phyloP scores from a whole-genome alignment of 2,329 filamentous ascomycete species.

The Talaromyces sp. region DNA sequence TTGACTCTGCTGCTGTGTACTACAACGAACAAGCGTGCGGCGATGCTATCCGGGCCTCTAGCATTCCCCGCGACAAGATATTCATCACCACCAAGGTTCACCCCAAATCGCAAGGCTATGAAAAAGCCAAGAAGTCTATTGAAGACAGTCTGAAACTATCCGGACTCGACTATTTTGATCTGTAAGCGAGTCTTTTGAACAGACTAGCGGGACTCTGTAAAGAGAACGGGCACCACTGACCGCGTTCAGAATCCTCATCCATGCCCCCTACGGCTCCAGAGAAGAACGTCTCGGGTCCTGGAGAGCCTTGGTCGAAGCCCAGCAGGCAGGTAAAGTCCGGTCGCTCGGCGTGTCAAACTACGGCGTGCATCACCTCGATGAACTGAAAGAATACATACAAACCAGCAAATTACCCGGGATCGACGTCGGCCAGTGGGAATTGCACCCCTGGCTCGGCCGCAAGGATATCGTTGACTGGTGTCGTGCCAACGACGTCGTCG shows the following conservation, averaged over 20 bases:
- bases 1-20: conserved; percentile 41
- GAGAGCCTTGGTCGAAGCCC: conserved; percentile 38
- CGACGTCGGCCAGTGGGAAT: conserved; percentile 80
- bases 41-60: conserved; percentile 59
- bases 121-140: conserved; percentile 60
- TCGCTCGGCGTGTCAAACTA: conserved; percentile 41
- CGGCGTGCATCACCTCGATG: conserved; percentile 36
- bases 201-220: not conserved
- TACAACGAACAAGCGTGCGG: conserved; percentile 64
- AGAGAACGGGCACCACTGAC: conserved; percentile 11
- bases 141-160: conserved; percentile 59
- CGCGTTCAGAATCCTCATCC: conserved; percentile 27
- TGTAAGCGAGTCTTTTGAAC: conserved; percentile 38
- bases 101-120: conserved; percentile 53
- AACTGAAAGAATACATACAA: conserved; percentile 37
- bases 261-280: conserved; percentile 36
- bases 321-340: conserved; percentile 34
- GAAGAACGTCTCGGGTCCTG: conserved; percentile 35
- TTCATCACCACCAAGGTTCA: conserved; percentile 64
- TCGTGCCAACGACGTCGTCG: conserved; percentile 54
- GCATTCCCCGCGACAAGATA: conserved; percentile 60
- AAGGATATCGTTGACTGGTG: conserved; percentile 78
- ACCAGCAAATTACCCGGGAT: conserved; percentile 52
- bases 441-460: conserved; percentile 85
- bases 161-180: conserved; percentile 62